Percentiles rank a stretch among this genome's conserved stretches.
Evolutionary conservation across 192 early-diverging fungal species (phyloP).

Genomic region (Funneliformis geosporum): DNA sequence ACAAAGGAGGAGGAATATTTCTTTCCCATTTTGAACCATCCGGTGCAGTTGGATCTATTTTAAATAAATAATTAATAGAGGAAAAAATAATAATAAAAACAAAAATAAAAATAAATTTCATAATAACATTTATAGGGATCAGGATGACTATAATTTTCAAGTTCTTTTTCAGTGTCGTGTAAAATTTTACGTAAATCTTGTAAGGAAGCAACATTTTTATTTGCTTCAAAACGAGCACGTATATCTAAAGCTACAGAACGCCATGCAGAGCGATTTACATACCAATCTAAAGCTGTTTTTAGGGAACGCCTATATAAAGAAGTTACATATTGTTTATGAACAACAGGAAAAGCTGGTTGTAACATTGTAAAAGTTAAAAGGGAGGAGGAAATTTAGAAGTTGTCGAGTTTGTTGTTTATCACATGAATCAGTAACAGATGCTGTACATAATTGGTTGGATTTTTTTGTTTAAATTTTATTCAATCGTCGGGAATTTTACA

Average conservation of each 20-base stretch:
- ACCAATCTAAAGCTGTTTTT: slow-evolving; percentile 84
- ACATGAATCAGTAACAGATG: not conserved
- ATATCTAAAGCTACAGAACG: slow-evolving; percentile 84
- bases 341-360: not conserved
- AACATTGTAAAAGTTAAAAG: too few species aligned
- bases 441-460: too few species aligned
- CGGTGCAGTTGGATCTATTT: slow-evolving; percentile 63
- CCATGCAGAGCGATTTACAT: slow-evolving; percentile 75
- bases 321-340: not conserved
- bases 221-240: slow-evolving; percentile 81
- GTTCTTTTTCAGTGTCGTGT: slow-evolving; percentile 69
- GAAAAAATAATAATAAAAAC: not conserved
- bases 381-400: not conserved
- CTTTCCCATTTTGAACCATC: slow-evolving; percentile 84
- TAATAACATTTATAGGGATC: slow-evolving; percentile 79
- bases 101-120: slow-evolving; percentile 17
- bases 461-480: too few species aligned
- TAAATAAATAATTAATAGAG: slow-evolving; percentile 12
- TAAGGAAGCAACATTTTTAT: slow-evolving; percentile 70
- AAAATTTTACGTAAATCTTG: slow-evolving; percentile 70
- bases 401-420: not conserved
- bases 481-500: too few species aligned
- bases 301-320: slow-evolving; percentile 82
- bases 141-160: slow-evolving; percentile 75
- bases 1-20: slow-evolving; percentile 61